Evolutionary conservation across 1,139 yeast species (phyloP), one percentile per base, ranked within the genome.

Genomic region (Pneumocystis jirovecii): DNA sequence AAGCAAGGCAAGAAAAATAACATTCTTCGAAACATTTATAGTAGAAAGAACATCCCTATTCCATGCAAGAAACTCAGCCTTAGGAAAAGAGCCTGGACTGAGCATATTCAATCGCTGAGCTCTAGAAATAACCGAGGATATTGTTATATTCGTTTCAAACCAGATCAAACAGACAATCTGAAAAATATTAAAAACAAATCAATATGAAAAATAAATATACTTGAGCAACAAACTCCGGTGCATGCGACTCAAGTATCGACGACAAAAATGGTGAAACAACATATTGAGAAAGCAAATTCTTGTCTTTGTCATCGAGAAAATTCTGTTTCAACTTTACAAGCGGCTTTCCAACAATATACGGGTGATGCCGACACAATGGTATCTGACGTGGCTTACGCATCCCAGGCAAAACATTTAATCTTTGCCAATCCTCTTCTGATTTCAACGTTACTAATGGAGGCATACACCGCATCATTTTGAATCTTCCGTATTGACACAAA

Each of bases 1-100:
- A 40, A 75, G 71, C 59, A 77, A 68, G 0, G 79, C 78, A 42
- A 74, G 70, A 17, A 74, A 72, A 56, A 76, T 74, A 1, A 76
- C 75, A 5, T 74, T 70, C 31, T 73, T 72, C 3, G 78, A 75
- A 34, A 77, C 70, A 63, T 73, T 74, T 15, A 78, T 74, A 44
- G 74, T 72, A 62, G 70, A 66, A 45, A 76, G 70, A 5, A 76
- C 68, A 42, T 63, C 61, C 35, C 63, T 35, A 19, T 65, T 64
- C 68, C 68, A 66, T 25, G 57, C 12, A 50, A 50, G 57, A 29
- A 50, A 50, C 17, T 50, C 57, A 8, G 29, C 57, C 15, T 50
- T 50, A 50, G 57, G 57, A 50, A 50, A 50, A 50, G 57, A 50
- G 12, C 12, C 21, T 15, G 57, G 57, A 25, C 57, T 50, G 2